Base-by-base conservation (phyloP, 352 stramenopile species). In the Phytopythium kandeliae region DNA sequence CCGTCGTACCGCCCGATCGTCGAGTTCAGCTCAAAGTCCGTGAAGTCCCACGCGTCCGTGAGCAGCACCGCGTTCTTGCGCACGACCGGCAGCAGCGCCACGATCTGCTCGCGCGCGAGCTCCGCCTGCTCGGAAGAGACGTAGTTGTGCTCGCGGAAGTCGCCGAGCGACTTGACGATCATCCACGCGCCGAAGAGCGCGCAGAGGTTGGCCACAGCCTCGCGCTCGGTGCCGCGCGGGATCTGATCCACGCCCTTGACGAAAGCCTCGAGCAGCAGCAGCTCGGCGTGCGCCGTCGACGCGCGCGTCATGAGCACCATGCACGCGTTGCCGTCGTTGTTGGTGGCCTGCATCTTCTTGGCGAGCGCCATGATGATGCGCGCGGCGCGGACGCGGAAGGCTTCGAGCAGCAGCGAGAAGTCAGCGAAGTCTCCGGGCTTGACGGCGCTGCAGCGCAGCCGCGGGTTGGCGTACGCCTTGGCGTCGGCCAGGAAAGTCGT, bases 1-100 rank as follows among this genome's bases (percentile, higher is more conserved):
- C 76, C 74, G 34, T 88, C 76, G 60, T 81, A 88, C n/a, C 71
- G 60, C 0, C 76, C 74, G 38, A 87, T 84, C n/a, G 71, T 71
- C 63, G 76, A 87, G 65, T 82, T 78, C 2, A 87, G 49, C 52
- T 85, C 73, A 30, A 83, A 83, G 55, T 87, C 75, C 6, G 22
- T 80, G 17, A 67, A 72, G 51, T 67, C 54, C 60, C 56, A 69
- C 8, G 57, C 60, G 48, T 72, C 64, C 2, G 67, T 78, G 12
- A 81, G 56, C 35, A 78, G 46, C 15, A 84, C 62, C 9, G 57
- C 65, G 56, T 81, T 81, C 54, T 68, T 69, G 30, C 73, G 70
- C 9, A 81, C 49, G 2, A 65, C 36, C 3, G 70, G 63, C 22
- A 85, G 52, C 26, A 81, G 51, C 33, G 31, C 26, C 5, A 77